phyloP scores from a whole-genome alignment of 306 rosid genomes.

The Medicago ruthenica region DNA sequence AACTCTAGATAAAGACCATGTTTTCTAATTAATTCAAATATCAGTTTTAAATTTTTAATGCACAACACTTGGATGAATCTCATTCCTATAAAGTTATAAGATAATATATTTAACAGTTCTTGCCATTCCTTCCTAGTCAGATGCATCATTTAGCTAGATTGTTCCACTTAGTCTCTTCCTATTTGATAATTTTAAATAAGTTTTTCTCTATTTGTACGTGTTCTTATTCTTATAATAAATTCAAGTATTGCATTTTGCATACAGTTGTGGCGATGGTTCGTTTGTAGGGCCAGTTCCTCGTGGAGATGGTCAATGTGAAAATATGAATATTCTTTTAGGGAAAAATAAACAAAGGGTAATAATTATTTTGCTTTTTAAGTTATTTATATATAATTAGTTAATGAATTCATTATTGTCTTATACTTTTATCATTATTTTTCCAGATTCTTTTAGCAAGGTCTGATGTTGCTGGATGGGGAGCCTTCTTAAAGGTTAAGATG shows the following conservation, averaged over 20 bases:
- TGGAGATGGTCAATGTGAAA: slow-evolving; percentile 81
- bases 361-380: slow-evolving; percentile 15
- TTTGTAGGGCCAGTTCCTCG: slow-evolving; percentile 69
- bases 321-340: slow-evolving; percentile 82
- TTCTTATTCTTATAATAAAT: too few relatives aligned
- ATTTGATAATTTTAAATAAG: too few relatives aligned
- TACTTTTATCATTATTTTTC: slow-evolving; percentile 33
- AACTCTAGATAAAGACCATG: too few relatives aligned
- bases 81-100: too few relatives aligned
- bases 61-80: too few relatives aligned
- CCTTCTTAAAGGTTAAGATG: slow-evolving; percentile 72
- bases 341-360: slow-evolving; percentile 74
- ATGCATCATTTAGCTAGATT: too few relatives aligned
- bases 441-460: slow-evolving; percentile 80
- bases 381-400: not conserved
- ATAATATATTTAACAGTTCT: too few relatives aligned
- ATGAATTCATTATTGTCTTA: slow-evolving; percentile 26
- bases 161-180: too few relatives aligned
- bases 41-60: too few relatives aligned
- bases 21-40: too few relatives aligned
- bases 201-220: too few relatives aligned
- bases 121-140: too few relatives aligned
- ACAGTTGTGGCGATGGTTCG: slow-evolving; percentile 83
- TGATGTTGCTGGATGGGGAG: slow-evolving; percentile 94
- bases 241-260: not conserved